Evolutionary conservation across 176 grass and related monocot species (phyloP), one percentile per base, ranked within the genome.

Genomic region (Oryza longistaminata): DNA sequence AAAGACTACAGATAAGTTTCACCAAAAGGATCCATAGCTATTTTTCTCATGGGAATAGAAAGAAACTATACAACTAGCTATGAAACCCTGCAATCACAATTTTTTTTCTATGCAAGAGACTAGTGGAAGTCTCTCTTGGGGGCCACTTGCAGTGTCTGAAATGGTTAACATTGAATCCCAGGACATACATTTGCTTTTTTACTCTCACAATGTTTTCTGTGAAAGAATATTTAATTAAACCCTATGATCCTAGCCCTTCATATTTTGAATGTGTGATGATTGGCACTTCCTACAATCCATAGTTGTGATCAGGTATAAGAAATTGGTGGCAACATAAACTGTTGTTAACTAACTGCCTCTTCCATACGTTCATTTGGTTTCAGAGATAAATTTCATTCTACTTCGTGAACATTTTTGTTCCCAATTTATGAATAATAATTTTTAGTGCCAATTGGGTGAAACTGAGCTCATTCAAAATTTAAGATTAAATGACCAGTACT

Each of bases 1-100:
- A 77, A 62, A 64, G 24, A n/a, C n/a, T n/a, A n/a, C n/a, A 53
- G 7, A 70, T 39, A 70, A 77, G 50, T 26, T 64, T 76, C 22
- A 66, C 39, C 9, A 39, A 64, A 71, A 48, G 7, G 19, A 12
- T 22, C 27, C n/a, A 58, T 46, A 31, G 4, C 11, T 42, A 81
- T 52, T 21, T 26, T 74, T 66, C 52, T 69, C 15, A 4, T 14
- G 8, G 26, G 75, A 48, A 81, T 70, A 15, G 27, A 37, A 81
- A 76, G n/a, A 52, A 27, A 60, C 2, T 73, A 24, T 62, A 62
- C 58, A 62, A 62, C 8, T 58, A 58, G 52, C 19, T 21, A 58
- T 2, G 6, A 21, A 58, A 58, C 52, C 52, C 52, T 19, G 52
- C 52, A 58, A 58, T 21, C 52, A 58, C 17, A 31, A 31, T 31